Evolutionary conservation across 176 grass and related monocot species (phyloP), one percentile per base, ranked within the genome.

Genomic region (Zizania latifolia): DNA sequence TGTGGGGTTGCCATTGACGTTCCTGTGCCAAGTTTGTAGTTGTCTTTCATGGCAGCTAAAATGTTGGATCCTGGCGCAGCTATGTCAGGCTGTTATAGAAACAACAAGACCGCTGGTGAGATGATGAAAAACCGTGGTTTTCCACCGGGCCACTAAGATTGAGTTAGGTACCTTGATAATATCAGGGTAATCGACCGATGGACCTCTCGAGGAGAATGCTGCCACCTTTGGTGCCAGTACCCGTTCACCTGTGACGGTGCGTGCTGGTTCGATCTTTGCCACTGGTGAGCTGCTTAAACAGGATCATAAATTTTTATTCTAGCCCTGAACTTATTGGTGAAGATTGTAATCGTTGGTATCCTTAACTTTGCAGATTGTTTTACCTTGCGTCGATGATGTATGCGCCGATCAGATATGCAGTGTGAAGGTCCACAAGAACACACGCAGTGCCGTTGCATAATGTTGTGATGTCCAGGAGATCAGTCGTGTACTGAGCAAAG

Each of bases 1-100:
- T 85, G 83, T 4, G 83, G 83, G 1, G 83, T 23, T 22, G 75
- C 75, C 83, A 79, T 79, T 3, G 83, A 85, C 16, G 83, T 79
- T 1, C 76, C 83, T 1, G 83, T 66, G 1, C 0, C 0, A 11
- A 85, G 5, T 0, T 0, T 3, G 11, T 80, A 85, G 0, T 16
- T 13, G 1, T 54, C 8, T 85, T 28, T 4, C 8, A 0, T 10
- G 4, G 83, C 83, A 38, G 83, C 83, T 72, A 83, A 59, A 29
- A 83, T 83, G 29, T 19, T 83, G 11, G 51, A 71, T 75, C 80
- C 80, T 9, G 80, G 80, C 29, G 80, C 79, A 8, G 71, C 80
- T 65, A 78, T 27, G 61, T 78, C 61, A 66, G 75, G 75, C 75
- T 78, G 32, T 66, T 6, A 10, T 14, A 14, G 22, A 55, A 39